A percentile compares a stretch with the other conserved stretches of the same genome.
These are phyloP conservation scores for Penicillium parvum DNA, from an alignment of 495 filamentous ascomycete species.

Conservation along the genomic window DNA sequence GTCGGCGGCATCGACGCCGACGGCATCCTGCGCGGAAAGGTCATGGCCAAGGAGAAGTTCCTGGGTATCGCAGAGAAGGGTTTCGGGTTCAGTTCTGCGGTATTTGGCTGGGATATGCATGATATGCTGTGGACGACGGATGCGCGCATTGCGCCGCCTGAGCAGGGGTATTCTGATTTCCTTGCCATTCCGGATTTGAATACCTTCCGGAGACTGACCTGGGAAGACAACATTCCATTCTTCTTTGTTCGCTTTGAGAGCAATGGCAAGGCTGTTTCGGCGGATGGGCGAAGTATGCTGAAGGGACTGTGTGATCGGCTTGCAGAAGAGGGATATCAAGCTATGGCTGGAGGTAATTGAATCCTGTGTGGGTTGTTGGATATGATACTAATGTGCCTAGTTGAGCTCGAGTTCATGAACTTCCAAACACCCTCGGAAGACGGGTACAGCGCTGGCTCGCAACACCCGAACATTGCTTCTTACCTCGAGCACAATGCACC, in stretches of 20 bases:
- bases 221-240: constrained; percentile 88
- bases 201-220: constrained; percentile 79
- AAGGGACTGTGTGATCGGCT: constrained; percentile 60
- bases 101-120: constrained; percentile 97
- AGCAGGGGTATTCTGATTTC: constrained; percentile 83
- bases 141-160: constrained; percentile 75
- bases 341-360: constrained; percentile 81
- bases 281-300: constrained; percentile 71
- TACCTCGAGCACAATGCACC: constrained; percentile 67
- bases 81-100: constrained; percentile 91
- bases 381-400: constrained; percentile 37
- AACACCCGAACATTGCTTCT: constrained; percentile 58
- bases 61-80: constrained; percentile 70
- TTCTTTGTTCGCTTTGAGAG: constrained; percentile 78
- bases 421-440: constrained; percentile 60
- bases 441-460: constrained; percentile 39
- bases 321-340: constrained; percentile 54
- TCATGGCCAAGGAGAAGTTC: constrained; percentile 93
- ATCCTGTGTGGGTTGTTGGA: no score
- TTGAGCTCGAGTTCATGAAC: constrained; percentile 92
- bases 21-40: constrained; percentile 80
- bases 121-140: constrained; percentile 78
- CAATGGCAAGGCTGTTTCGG: constrained; percentile 53
- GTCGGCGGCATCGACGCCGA: constrained; percentile 84
- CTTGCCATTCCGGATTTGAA: constrained; percentile 72